Percentiles rank a stretch among this genome's conserved stretches.
Evolutionary conservation across 2,329 filamentous ascomycete genomes (phyloP).

Genomic region (Aureobasidium leucospermi): DNA sequence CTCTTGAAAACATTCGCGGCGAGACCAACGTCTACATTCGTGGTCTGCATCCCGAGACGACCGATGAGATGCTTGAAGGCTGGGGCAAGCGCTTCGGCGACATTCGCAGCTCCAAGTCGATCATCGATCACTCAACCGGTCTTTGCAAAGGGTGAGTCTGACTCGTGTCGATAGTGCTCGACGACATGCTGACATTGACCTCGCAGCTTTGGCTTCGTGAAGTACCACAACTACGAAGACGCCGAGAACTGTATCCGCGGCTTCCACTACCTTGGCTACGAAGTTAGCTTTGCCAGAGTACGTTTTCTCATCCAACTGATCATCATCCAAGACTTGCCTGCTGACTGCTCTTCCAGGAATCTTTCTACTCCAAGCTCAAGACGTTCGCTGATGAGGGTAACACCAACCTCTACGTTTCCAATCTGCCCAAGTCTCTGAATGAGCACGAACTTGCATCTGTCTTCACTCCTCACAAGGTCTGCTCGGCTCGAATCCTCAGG

Average conservation of each 20-base stretch:
- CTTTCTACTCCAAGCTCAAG: constrained; percentile 96
- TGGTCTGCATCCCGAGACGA: constrained; percentile 88
- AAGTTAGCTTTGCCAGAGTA: constrained; percentile 93
- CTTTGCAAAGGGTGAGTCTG: constrained; percentile 83
- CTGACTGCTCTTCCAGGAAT: constrained; percentile 57
- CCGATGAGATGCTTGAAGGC: constrained; percentile 75
- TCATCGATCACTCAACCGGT: constrained; percentile 88
- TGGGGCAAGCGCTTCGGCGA: constrained; percentile 86
- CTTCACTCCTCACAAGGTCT: constrained; percentile 72
- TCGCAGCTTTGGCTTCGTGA: constrained; percentile 88
- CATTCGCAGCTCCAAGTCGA: constrained; percentile 96
- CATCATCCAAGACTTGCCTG: constrained; percentile 1
- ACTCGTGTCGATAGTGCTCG: background rate
- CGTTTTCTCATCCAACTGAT: constrained; percentile 24
- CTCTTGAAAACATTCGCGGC: constrained; percentile 85
- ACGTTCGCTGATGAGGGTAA: constrained; percentile 83
- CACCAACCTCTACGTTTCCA: constrained; percentile 97
- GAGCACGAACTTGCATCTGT: constrained; percentile 77
- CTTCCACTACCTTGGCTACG: constrained; percentile 89
- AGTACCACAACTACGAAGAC: constrained; percentile 79
- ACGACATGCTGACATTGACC: constrained; percentile 23
- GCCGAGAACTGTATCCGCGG: constrained; percentile 95
- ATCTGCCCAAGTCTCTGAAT: constrained; percentile 84
- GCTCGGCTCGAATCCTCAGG: constrained; percentile 91
- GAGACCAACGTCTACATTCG: constrained; percentile 99